Percentiles rank a stretch among this genome's conserved stretches.
Evolutionary conservation across 2,329 filamentous ascomycete species (phyloP).

Genomic region (Trichoderma oligosporum): DNA sequence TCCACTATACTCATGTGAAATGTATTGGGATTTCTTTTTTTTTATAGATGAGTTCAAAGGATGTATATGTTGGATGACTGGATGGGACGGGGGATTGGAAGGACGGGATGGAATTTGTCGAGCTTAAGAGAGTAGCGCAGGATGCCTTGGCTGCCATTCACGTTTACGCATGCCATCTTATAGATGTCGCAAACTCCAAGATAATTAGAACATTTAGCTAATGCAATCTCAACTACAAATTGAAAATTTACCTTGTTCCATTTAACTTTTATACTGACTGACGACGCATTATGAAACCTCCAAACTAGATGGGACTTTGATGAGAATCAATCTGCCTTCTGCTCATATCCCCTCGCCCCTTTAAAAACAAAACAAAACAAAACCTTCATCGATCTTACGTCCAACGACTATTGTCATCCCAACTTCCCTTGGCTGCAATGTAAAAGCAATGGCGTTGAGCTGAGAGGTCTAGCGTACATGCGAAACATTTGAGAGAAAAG

Average conservation of each 20-base stretch:
- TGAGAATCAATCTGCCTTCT: neutral
- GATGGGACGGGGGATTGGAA: neutral
- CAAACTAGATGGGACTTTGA: neutral
- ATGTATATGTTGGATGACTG: neutral
- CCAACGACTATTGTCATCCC: neutral
- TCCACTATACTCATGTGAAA: neutral
- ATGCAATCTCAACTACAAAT: slow-evolving; percentile 13
- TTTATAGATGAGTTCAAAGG: neutral
- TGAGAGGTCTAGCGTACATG: neutral
- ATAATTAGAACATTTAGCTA: slow-evolving; percentile 15
- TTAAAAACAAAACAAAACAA: too few species aligned
- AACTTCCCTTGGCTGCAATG: neutral
- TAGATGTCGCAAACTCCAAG: slow-evolving; percentile 9
- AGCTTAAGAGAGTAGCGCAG: neutral
- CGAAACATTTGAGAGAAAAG: neutral
- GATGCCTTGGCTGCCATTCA: neutral
- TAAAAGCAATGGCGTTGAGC: neutral
- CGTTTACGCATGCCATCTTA: slow-evolving; percentile 1
- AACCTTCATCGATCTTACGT: neutral
- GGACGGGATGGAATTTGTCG: neutral
- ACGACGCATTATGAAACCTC: neutral
- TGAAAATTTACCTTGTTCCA: neutral
- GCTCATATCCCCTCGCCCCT: neutral
- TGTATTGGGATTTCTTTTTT: neutral
- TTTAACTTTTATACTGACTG: neutral